phyloP scores from a whole-genome alignment of 176 grass and related monocot species.

The Elymus sibiricus region DNA sequence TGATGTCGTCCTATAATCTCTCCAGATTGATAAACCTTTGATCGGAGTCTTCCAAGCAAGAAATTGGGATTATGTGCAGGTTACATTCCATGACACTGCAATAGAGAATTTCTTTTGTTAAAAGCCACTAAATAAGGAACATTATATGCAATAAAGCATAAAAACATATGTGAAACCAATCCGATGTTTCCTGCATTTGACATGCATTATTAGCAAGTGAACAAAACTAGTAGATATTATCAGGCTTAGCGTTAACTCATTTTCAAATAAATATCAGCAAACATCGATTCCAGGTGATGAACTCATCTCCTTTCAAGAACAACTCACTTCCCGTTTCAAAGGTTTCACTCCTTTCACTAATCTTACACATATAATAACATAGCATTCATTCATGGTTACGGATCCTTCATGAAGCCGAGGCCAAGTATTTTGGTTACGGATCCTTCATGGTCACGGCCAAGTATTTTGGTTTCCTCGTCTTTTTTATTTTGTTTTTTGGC shows the following conservation, averaged over 20 bases:
- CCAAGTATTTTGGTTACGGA: too few relatives aligned
- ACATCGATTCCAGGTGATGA: neutral
- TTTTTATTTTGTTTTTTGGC: too few relatives aligned
- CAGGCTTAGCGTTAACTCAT: neutral
- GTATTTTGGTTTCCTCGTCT: too few relatives aligned
- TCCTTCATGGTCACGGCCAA: too few relatives aligned
- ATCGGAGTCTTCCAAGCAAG: constrained; percentile 82
- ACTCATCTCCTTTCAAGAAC: neutral
- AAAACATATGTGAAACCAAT: neutral
- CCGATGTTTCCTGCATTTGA: constrained; percentile 1
- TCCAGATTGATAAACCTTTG: too few relatives aligned
- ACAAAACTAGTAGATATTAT: neutral
- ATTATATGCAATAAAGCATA: neutral
- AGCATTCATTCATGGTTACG: neutral
- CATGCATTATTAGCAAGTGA: neutral
- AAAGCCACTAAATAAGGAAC: constrained; percentile 11
- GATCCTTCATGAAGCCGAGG: too few relatives aligned
- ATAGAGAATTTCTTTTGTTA: constrained; percentile 29
- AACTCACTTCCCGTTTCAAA: neutral
- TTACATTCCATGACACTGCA: constrained; percentile 97
- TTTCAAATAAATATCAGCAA: neutral
- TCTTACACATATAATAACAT: constrained; percentile 5
- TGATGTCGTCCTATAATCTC: too few relatives aligned
- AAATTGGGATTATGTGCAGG: constrained; percentile 95
- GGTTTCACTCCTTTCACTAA: neutral